Conservation (phyloP, 140 eudicot genomes). For the Oenanthe javanica region DNA sequence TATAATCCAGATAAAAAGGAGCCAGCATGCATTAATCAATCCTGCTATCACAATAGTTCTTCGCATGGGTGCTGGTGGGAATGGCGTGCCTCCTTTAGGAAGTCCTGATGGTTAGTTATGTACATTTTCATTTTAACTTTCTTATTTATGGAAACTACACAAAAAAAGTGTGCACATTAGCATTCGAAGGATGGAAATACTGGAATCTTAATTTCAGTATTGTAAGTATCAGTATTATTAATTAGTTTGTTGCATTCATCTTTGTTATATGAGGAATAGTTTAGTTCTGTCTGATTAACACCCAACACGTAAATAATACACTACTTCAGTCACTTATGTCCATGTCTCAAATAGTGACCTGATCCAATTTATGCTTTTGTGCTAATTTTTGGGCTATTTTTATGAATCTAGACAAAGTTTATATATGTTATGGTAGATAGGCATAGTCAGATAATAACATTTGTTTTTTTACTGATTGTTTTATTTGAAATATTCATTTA, state of each 20-base stretch:
- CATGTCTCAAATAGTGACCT: neutral
- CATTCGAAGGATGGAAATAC: neutral
- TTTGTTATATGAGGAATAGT: neutral
- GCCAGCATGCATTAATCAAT: constrained; percentile 90
- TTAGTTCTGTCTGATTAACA: neutral
- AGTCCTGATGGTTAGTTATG: constrained; percentile 70
- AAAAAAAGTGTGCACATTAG: neutral
- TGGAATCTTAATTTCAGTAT: neutral
- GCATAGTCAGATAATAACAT: neutral
- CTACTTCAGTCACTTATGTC: neutral
- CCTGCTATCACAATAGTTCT: constrained; percentile 82
- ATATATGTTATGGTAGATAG: neutral
- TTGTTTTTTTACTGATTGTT: no score
- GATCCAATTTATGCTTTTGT: neutral
- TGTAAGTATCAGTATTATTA: neutral
- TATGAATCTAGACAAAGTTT: neutral
- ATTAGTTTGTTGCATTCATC: neutral
- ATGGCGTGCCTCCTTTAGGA: constrained; percentile 91
- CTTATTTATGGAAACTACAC: neutral
- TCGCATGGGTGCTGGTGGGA: constrained; percentile 92
- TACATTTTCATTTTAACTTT: neutral
- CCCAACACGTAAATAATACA: neutral
- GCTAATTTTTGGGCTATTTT: neutral
- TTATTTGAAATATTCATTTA: no score
- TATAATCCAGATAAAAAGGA: constrained; percentile 55